phyloP scores from a whole-genome alignment of 768 basidiomycete species.

The Lactifluus rugatus region DNA sequence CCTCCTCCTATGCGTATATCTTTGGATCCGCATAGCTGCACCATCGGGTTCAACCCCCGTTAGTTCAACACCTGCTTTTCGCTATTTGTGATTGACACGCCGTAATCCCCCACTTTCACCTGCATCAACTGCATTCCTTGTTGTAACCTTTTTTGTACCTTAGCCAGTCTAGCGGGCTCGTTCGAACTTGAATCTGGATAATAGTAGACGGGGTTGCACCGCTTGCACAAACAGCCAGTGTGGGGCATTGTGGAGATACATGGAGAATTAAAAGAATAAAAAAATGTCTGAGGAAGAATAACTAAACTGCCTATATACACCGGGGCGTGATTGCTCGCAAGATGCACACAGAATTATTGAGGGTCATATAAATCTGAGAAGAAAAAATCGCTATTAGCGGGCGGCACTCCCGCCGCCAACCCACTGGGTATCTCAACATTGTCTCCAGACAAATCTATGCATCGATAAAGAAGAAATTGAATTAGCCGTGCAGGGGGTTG shows the following conservation, averaged over 20 bases:
- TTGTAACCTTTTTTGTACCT: slow-evolving; percentile 1
- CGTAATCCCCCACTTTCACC: slow-evolving; percentile 17
- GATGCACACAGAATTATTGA: slow-evolving; percentile 8
- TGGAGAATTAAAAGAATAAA: not conserved
- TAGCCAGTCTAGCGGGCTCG: not conserved
- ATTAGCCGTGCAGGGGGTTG: not conserved
- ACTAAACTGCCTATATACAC: not conserved
- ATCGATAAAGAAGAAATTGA: not conserved
- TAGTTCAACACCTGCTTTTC: slow-evolving; percentile 15
- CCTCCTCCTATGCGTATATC: slow-evolving; percentile 3
- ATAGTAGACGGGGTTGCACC: not conserved
- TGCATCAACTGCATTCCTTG: slow-evolving; percentile 30
- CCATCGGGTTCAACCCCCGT: slow-evolving; percentile 20
- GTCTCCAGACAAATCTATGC: slow-evolving; percentile 75
- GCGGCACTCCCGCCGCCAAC: slow-evolving; percentile 67
- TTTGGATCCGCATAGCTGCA: not conserved
- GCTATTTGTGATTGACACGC: slow-evolving; percentile 18
- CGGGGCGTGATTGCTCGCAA: not conserved
- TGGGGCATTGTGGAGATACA: not conserved
- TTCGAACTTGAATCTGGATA: not conserved
- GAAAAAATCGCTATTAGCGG: slow-evolving; percentile 74
- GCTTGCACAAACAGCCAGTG: not conserved
- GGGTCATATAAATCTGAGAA: slow-evolving; percentile 51
- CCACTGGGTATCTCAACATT: slow-evolving; percentile 82
- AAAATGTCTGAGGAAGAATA: not conserved